Evolutionary conservation across 306 rosid species (phyloP).

Genomic region (Acacia melanoxylon): DNA sequence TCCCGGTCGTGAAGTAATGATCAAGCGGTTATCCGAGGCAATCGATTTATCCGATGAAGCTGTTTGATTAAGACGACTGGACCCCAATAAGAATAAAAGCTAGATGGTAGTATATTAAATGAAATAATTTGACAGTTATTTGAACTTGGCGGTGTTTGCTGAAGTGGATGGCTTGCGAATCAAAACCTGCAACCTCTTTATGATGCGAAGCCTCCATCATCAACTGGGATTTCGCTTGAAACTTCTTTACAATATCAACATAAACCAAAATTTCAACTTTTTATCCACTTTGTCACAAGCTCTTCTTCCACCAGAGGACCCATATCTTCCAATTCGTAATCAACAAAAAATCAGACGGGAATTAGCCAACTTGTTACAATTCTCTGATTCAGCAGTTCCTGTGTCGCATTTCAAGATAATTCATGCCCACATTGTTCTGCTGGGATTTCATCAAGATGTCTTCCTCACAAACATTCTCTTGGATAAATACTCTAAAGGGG

Average conservation of each 20-base stretch:
- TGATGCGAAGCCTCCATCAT: conserved; percentile 42
- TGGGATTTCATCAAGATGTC: conserved; percentile 59
- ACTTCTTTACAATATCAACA: conserved; percentile 19
- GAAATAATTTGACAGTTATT: too few species aligned
- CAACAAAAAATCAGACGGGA: conserved; percentile 46
- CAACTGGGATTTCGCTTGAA: conserved; percentile 15
- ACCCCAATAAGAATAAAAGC: too few species aligned
- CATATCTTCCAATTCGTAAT: conserved; percentile 25
- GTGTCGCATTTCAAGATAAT: conserved; percentile 35
- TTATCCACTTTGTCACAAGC: conserved; percentile 32
- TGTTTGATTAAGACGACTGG: too few species aligned
- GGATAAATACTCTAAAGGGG: conserved; percentile 37
- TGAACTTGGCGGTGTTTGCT: background rate
- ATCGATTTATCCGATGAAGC: too few species aligned
- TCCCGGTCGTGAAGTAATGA: too few species aligned
- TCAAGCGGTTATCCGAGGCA: too few species aligned
- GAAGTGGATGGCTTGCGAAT: background rate
- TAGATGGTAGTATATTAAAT: too few species aligned
- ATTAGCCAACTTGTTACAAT: conserved; percentile 56
- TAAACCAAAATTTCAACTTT: conserved; percentile 17
- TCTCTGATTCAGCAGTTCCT: conserved; percentile 32
- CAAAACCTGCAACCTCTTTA: conserved; percentile 43
- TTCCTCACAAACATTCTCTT: conserved; percentile 71
- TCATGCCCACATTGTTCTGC: conserved; percentile 62
- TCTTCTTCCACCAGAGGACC: conserved; percentile 33